phyloP scores from a whole-genome alignment of 208 protist genomes.

The Trypanosoma congolense region DNA sequence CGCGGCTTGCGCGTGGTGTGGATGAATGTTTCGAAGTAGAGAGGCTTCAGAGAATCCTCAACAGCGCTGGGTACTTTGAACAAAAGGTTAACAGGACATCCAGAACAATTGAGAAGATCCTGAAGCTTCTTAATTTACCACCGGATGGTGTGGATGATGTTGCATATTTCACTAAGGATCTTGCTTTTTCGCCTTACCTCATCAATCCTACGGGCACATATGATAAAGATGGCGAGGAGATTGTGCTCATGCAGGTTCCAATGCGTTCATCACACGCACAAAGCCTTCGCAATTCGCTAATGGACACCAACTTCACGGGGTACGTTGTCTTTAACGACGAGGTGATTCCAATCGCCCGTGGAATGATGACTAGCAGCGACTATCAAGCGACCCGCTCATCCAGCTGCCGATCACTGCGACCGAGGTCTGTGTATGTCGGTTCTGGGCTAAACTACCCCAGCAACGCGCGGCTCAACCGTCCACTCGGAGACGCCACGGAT shows the following conservation, averaged over 20 bases:
- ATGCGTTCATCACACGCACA: conserved; percentile 10
- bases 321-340: conserved; percentile 37
- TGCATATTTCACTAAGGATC: conserved; percentile 21
- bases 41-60: conserved; percentile 7
- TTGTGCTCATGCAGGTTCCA: conserved; percentile 23
- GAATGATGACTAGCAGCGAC: conserved; percentile 2
- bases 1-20: conserved; percentile 8
- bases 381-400: background rate
- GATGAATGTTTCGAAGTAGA: background rate
- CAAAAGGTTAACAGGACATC: conserved; percentile 2
- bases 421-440: conserved; percentile 25
- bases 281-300: conserved; percentile 13
- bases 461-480: conserved; percentile 58
- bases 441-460: conserved; percentile 64
- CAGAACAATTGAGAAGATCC: conserved; percentile 9
- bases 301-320: conserved; percentile 7
- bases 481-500: conserved; percentile 31
- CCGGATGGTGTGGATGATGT: background rate
- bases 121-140: conserved; percentile 8
- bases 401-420: background rate
- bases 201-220: background rate
- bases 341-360: conserved; percentile 27
- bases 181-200: conserved; percentile 21
- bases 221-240: conserved; percentile 1
- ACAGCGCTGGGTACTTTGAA: conserved; percentile 6